phyloP scores from a whole-genome alignment of 768 basidiomycete species.

The Tylopilus plumbeoviolaceoides region DNA sequence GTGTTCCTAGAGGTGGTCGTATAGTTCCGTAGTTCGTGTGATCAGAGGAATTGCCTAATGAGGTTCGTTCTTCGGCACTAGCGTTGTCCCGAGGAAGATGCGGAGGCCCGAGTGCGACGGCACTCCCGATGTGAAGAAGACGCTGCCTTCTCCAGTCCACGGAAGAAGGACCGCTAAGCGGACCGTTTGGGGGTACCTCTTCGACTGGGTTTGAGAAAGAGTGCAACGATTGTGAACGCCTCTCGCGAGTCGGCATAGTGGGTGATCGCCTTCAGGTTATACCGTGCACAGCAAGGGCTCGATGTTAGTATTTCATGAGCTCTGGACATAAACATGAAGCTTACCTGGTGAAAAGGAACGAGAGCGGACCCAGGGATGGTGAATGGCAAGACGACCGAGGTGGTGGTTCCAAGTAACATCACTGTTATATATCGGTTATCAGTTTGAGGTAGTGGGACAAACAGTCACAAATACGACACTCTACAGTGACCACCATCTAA shows the following conservation, averaged over 20 bases:
- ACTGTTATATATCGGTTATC: neutral
- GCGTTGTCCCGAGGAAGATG: constrained; percentile 1
- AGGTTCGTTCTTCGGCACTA: constrained; percentile 32
- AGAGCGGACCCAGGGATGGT: neutral
- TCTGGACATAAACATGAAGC: no score
- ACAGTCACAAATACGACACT: constrained; percentile 18
- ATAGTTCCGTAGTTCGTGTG: constrained; percentile 55
- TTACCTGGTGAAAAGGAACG: neutral
- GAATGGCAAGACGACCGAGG: neutral
- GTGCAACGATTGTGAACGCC: constrained; percentile 18
- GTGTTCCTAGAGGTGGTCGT: constrained; percentile 25
- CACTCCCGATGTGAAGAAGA: constrained; percentile 49
- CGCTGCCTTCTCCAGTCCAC: constrained; percentile 61
- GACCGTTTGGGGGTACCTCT: constrained; percentile 27
- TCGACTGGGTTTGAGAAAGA: constrained; percentile 13
- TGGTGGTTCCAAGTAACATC: neutral
- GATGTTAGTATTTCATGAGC: neutral
- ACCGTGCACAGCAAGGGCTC: neutral
- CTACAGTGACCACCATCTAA: constrained; percentile 7
- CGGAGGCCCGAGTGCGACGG: neutral
- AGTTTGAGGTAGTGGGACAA: constrained; percentile 5
- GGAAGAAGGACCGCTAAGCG: constrained; percentile 47
- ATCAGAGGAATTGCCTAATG: constrained; percentile 29
- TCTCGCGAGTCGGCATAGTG: constrained; percentile 17
- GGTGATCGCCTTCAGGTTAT: neutral